phyloP scores from a whole-genome alignment of 768 basidiomycete genomes.

The Boletus patriciae region DNA sequence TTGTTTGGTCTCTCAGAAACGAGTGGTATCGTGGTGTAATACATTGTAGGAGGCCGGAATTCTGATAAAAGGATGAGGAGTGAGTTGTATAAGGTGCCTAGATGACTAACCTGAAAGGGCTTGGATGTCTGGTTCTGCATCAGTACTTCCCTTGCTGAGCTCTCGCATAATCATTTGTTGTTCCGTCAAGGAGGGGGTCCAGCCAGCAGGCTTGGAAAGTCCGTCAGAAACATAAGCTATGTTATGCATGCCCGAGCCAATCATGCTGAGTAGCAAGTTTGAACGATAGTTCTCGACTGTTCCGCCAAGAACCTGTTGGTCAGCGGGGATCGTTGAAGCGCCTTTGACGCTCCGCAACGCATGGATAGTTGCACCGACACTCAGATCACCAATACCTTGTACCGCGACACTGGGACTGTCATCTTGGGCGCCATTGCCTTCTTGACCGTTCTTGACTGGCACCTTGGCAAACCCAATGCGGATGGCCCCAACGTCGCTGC shows the following conservation, averaged over 20 bases:
- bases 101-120: slow-evolving; percentile 73
- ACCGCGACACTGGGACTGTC: slow-evolving; percentile 66
- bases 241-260: slow-evolving; percentile 70
- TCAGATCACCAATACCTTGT: slow-evolving; percentile 81
- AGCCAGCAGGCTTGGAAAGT: slow-evolving; percentile 60
- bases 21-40: slow-evolving; percentile 93
- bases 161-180: slow-evolving; percentile 98
- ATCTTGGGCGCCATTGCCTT: slow-evolving; percentile 56
- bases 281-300: slow-evolving; percentile 94
- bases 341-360: slow-evolving; percentile 87
- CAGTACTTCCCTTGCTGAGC: slow-evolving; percentile 70
- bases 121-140: slow-evolving; percentile 83
- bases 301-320: slow-evolving; percentile 90
- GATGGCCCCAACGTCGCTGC: slow-evolving; percentile 94
- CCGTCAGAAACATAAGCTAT: slow-evolving; percentile 56
- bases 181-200: slow-evolving; percentile 78
- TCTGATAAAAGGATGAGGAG: slow-evolving; percentile 46
- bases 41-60: slow-evolving; percentile 89
- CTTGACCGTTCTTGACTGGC: slow-evolving; percentile 83
- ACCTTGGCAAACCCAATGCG: slow-evolving; percentile 97
- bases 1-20: slow-evolving; percentile 83
- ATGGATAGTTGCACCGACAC: slow-evolving; percentile 86
- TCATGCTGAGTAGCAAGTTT: slow-evolving; percentile 87
- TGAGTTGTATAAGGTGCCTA: not conserved
- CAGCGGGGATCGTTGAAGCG: slow-evolving; percentile 87